These are phyloP conservation scores for Mariannaea sp. DNA, from an alignment of 2,329 filamentous ascomycete species.

Conservation along the genomic window DNA sequence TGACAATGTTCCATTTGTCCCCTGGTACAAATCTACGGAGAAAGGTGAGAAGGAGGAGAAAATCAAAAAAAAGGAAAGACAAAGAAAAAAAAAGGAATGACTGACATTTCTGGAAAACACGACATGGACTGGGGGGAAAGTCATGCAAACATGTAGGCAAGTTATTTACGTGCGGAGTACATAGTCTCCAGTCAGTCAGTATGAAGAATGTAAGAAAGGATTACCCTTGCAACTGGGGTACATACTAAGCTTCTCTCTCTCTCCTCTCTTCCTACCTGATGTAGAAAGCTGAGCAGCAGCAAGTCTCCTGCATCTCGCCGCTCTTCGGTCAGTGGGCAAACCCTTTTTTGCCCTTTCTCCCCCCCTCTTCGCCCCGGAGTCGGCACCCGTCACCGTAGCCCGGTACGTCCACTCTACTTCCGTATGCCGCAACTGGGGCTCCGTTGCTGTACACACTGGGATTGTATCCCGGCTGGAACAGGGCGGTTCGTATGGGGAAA, in stretches of 20 bases:
- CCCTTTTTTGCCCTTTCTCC: not conserved
- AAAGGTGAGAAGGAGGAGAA: too few species aligned
- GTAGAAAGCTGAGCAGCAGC: not conserved
- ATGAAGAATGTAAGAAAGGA: too few species aligned
- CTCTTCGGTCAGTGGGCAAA: slow-evolving; percentile 7
- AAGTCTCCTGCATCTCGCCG: slow-evolving; percentile 3
- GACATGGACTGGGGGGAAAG: slow-evolving; percentile 11
- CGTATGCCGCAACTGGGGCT: slow-evolving; percentile 1
- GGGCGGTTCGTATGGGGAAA: slow-evolving; percentile 3
- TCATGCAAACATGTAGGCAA: not conserved
- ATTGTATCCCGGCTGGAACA: slow-evolving; percentile 10
- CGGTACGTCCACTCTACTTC: slow-evolving; percentile 6
- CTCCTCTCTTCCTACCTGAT: not conserved
- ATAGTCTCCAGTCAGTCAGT: not conserved
- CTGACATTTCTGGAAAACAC: slow-evolving; percentile 11
- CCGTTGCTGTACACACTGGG: too few species aligned
- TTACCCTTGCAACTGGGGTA: too few species aligned
- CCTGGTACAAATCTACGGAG: slow-evolving; percentile 3
- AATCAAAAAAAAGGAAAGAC: slow-evolving; percentile 4
- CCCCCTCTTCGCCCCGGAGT: slow-evolving; percentile 13
- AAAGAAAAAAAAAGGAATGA: slow-evolving; percentile 2
- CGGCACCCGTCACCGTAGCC: slow-evolving; percentile 16
- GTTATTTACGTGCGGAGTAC: not conserved
- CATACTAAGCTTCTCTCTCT: too few species aligned
- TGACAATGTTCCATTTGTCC: slow-evolving; percentile 2